A percentile compares a stretch with the other conserved stretches of the same genome.
Conservation (phyloP, 2,329 filamentous ascomycete genomes). For the Phoma sp. region DNA sequence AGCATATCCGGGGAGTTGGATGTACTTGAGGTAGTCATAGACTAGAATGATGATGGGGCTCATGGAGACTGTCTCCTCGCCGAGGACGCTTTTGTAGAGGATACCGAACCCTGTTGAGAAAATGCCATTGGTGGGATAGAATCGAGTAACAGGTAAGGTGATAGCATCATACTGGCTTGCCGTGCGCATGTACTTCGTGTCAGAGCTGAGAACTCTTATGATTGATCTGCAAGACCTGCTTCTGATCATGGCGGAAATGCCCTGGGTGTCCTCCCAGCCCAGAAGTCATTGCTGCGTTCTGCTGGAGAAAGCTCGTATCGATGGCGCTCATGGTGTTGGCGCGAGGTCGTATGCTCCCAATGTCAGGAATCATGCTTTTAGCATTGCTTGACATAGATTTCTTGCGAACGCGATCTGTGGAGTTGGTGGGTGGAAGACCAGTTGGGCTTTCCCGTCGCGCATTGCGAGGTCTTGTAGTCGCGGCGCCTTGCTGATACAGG, state of each 20-base stretch:
- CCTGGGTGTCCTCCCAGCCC: constrained; percentile 57
- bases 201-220: too few relatives aligned
- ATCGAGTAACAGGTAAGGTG: too few relatives aligned
- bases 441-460: constrained; percentile 83
- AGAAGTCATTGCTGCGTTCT: constrained; percentile 58
- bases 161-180: too few relatives aligned
- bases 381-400: constrained; percentile 78
- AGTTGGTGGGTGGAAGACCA: constrained; percentile 68
- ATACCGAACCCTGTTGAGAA: too few relatives aligned
- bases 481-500: constrained; percentile 89
- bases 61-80: neutral
- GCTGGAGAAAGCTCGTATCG: constrained; percentile 70
- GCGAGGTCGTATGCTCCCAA: constrained; percentile 76
- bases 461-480: constrained; percentile 83
- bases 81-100: too few relatives aligned
- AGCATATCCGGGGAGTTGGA: neutral
- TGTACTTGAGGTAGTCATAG: neutral
- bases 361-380: constrained; percentile 55
- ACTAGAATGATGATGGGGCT: neutral
- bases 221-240: too few relatives aligned
- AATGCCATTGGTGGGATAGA: too few relatives aligned
- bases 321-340: constrained; percentile 97
- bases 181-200: too few relatives aligned
- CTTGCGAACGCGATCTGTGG: constrained; percentile 80
- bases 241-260: constrained; percentile 66